phyloP scores from a whole-genome alignment of 495 filamentous ascomycete species.

The Aspergillus coremiiformis region DNA sequence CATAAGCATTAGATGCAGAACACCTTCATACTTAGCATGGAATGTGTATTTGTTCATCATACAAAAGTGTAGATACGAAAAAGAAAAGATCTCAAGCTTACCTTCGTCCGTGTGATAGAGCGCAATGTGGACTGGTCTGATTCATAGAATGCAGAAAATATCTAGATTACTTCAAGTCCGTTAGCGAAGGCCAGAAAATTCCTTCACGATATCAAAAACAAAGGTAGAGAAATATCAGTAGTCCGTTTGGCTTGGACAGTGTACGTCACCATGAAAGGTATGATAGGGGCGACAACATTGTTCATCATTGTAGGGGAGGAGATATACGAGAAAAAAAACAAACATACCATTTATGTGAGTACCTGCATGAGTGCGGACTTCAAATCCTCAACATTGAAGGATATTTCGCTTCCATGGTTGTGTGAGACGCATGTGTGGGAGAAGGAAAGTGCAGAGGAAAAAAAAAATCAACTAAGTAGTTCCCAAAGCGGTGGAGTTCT shows the following conservation, averaged over 20 bases:
- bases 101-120: background rate
- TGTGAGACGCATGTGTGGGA: slow-evolving; percentile 14
- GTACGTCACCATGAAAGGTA: slow-evolving; percentile 80
- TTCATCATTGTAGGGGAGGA: slow-evolving; percentile 60
- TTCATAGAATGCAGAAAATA: background rate
- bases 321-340: slow-evolving; percentile 8
- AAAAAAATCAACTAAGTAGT: slow-evolving; percentile 22
- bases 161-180: slow-evolving; percentile 19
- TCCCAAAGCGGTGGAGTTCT: slow-evolving; percentile 25
- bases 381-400: slow-evolving; percentile 2
- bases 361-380: background rate
- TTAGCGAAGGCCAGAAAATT: slow-evolving; percentile 23
- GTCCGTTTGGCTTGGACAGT: slow-evolving; percentile 89
- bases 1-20: slow-evolving; percentile 57
- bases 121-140: background rate
- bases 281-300: slow-evolving; percentile 89
- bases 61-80: slow-evolving; percentile 18
- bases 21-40: slow-evolving; percentile 89
- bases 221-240: slow-evolving; percentile 46
- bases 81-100: background rate
- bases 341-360: slow-evolving; percentile 37
- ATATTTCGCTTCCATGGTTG: slow-evolving; percentile 8
- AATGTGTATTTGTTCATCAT: slow-evolving; percentile 70
- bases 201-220: slow-evolving; percentile 11
- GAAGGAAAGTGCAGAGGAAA: slow-evolving; percentile 20